Conservation (phyloP, 495 filamentous ascomycete genomes). For the Aspergillus saccharolyticus region DNA sequence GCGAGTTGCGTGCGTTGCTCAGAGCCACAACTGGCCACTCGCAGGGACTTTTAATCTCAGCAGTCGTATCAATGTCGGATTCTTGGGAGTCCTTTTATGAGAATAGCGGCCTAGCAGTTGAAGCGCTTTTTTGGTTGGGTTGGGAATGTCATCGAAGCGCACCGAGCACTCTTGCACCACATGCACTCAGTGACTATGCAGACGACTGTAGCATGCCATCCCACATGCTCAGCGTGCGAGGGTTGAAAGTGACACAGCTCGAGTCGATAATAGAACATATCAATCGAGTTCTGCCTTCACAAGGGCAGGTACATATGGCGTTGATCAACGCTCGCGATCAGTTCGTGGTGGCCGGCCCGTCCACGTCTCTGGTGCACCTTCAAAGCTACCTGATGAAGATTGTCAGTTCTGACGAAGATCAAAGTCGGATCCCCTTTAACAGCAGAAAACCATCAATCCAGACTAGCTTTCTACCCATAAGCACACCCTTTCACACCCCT, state of each 20-base stretch:
- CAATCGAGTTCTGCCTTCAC: conserved; percentile 8
- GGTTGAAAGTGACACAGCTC: not conserved
- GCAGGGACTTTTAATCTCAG: conserved; percentile 26
- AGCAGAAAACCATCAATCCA: conserved; percentile 18
- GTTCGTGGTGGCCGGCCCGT: conserved; percentile 29
- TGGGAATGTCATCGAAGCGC: conserved; percentile 20
- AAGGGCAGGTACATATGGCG: conserved; percentile 19
- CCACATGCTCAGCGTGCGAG: conserved; percentile 20
- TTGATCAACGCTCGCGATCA: conserved; percentile 28
- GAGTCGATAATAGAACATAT: conserved; percentile 6
- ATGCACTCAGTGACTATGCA: not conserved
- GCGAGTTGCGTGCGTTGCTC: conserved; percentile 21
- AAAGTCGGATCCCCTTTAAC: conserved; percentile 20
- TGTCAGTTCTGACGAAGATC: conserved; percentile 11
- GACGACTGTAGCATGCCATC: conserved; percentile 7
- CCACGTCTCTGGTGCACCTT: conserved; percentile 19
- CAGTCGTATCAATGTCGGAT: conserved; percentile 22
- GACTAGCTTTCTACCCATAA: conserved; percentile 25
- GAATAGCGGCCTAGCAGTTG: conserved; percentile 1
- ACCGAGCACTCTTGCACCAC: conserved; percentile 9
- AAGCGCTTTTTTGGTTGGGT: conserved; percentile 18
- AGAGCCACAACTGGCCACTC: conserved; percentile 29
- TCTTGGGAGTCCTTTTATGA: conserved; percentile 28
- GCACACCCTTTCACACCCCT: conserved; percentile 31
- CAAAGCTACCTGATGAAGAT: conserved; percentile 10